Conservation (phyloP, 2,329 filamentous ascomycete species). For the Colletotrichum eleusines region DNA sequence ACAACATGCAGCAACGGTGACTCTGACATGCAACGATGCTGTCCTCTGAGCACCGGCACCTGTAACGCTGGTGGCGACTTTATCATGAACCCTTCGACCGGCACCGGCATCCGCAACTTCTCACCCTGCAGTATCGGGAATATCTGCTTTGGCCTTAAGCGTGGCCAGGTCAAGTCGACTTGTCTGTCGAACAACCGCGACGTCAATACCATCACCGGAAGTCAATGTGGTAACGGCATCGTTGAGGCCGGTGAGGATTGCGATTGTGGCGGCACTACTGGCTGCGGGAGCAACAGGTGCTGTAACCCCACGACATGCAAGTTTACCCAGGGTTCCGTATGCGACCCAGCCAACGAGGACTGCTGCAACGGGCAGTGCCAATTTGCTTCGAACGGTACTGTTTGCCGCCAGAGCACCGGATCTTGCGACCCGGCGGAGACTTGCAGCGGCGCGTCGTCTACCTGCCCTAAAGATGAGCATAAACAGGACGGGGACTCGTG, state of each 20-base stretch:
- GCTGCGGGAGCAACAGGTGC: conserved; percentile 82
- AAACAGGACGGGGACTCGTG: conserved; percentile 79
- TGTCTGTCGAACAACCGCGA: conserved; percentile 91
- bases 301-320: conserved; percentile 90
- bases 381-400: conserved; percentile 73
- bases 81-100: conserved; percentile 97
- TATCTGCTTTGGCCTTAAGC: conserved; percentile 86
- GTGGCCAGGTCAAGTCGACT: conserved; percentile 78
- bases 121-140: conserved; percentile 93
- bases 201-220: conserved; percentile 83
- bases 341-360: conserved; percentile 84
- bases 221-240: conserved; percentile 95
- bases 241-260: conserved; percentile 92
- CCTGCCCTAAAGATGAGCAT: conserved; percentile 80
- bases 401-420: conserved; percentile 85
- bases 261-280: conserved; percentile 84
- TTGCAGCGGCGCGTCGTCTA: conserved; percentile 78
- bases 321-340: conserved; percentile 81
- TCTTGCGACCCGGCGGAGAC: conserved; percentile 87
- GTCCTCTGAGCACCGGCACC: conserved; percentile 74
- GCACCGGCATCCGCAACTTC: conserved; percentile 78
- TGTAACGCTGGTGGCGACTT: conserved; percentile 85
- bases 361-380: conserved; percentile 79
- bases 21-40: conserved; percentile 72
- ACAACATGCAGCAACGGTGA: conserved; percentile 74